A percentile compares a stretch with the other conserved stretches of the same genome.
Conservation (phyloP, 192 early-diverging fungal species). For the Chytriomyces hyalinus region DNA sequence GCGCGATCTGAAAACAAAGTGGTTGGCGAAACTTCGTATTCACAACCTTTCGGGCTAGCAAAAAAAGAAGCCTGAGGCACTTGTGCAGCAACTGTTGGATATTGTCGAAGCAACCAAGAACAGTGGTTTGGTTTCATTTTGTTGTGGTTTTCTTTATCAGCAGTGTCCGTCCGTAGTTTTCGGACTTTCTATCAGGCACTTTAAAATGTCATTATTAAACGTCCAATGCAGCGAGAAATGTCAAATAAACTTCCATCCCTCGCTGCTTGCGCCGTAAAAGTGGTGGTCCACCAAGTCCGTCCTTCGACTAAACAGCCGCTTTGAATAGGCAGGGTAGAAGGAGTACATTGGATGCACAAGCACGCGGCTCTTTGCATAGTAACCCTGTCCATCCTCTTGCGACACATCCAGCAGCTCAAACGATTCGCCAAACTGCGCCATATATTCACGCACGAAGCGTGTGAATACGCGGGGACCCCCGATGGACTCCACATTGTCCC, state of each 20-base stretch:
- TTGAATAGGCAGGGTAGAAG: background rate
- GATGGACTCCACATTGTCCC: constrained; percentile 24
- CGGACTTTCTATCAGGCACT: too few relatives aligned
- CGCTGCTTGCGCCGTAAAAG: background rate
- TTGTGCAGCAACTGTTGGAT: too few relatives aligned
- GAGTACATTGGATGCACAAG: constrained; percentile 13
- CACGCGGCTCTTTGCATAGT: background rate
- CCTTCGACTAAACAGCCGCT: background rate
- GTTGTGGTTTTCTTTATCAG: too few relatives aligned
- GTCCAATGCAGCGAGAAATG: too few relatives aligned
- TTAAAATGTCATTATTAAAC: too few relatives aligned
- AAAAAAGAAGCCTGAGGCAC: too few relatives aligned
- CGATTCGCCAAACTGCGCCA: constrained; percentile 2
- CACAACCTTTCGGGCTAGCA: too few relatives aligned
- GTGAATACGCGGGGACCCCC: constrained; percentile 30
- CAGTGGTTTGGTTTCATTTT: too few relatives aligned
- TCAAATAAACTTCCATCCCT: background rate
- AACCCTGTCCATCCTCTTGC: background rate
- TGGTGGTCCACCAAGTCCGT: constrained; percentile 4
- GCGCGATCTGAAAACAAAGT: too few relatives aligned
- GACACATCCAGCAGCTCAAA: background rate
- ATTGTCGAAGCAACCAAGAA: too few relatives aligned
- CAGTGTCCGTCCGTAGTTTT: too few relatives aligned
- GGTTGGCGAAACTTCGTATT: too few relatives aligned
- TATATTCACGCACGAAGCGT: background rate